These are phyloP conservation scores for Lepiota venenata DNA, from an alignment of 768 basidiomycete species.

Conservation along the genomic window DNA sequence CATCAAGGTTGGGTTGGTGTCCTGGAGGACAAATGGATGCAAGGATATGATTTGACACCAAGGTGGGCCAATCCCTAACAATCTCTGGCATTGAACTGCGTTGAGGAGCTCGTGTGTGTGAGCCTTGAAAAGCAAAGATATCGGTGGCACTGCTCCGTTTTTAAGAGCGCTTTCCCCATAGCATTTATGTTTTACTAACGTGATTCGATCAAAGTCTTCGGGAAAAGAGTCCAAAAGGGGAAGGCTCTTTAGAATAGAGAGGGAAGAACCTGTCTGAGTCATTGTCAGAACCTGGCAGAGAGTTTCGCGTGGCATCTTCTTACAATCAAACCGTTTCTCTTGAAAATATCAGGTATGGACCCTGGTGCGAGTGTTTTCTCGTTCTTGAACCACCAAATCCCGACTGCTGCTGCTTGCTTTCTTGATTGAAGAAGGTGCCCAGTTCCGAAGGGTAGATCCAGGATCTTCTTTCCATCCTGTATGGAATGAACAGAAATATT, in stretches of 20 bases:
- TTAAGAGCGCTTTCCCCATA: slow-evolving; percentile 14
- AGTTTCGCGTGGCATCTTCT: slow-evolving; percentile 17
- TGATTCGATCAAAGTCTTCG: slow-evolving; percentile 63
- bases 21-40: slow-evolving; percentile 57
- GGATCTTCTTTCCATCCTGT: slow-evolving; percentile 66
- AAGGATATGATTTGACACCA: slow-evolving; percentile 48
- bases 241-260: slow-evolving; percentile 62
- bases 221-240: slow-evolving; percentile 70
- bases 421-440: slow-evolving; percentile 16
- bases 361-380: slow-evolving; percentile 26
- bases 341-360: slow-evolving; percentile 74
- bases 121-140: slow-evolving; percentile 78
- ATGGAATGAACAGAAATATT: slow-evolving; percentile 71
- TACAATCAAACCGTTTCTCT: slow-evolving; percentile 62
- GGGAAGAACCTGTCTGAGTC: slow-evolving; percentile 73
- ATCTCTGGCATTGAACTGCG: slow-evolving; percentile 50
- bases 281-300: slow-evolving; percentile 11
- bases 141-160: slow-evolving; percentile 57
- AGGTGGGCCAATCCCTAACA: slow-evolving; percentile 67
- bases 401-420: slow-evolving; percentile 22
- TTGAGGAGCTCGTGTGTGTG: slow-evolving; percentile 44
- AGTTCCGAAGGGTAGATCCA: slow-evolving; percentile 35
- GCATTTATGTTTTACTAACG: slow-evolving; percentile 40
- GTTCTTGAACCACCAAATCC: slow-evolving; percentile 74
- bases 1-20: slow-evolving; percentile 27